phyloP scores from a whole-genome alignment of 2,329 filamentous ascomycete species.

The Epichloe elymi region DNA sequence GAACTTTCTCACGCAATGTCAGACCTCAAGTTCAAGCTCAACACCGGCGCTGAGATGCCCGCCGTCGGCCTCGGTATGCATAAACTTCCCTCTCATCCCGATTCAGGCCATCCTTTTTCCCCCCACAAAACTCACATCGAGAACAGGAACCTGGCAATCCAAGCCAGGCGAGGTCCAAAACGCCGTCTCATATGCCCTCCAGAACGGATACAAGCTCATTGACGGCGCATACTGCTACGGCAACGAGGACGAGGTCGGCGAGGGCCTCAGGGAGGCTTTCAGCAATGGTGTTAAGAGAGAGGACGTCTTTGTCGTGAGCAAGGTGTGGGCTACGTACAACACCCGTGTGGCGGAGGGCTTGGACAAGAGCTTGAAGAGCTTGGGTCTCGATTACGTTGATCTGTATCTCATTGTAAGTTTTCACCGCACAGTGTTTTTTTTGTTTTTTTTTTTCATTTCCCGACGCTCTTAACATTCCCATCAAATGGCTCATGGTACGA shows the following conservation, averaged over 20 bases:
- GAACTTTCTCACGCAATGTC: neutral
- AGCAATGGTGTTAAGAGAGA: constrained; percentile 57
- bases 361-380: constrained; percentile 56
- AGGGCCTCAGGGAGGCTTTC: constrained; percentile 63
- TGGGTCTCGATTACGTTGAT: constrained; percentile 73
- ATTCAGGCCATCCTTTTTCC: neutral
- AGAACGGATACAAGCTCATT: constrained; percentile 45
- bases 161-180: constrained; percentile 42
- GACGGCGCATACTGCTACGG: constrained; percentile 67
- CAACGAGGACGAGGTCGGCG: constrained; percentile 74
- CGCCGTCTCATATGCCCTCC: constrained; percentile 46
- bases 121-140: neutral
- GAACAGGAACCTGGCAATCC: constrained; percentile 52
- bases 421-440: neutral
- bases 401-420: constrained; percentile 53
- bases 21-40: constrained; percentile 41
- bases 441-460: neutral
- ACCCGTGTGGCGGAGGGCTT: constrained; percentile 55
- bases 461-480: neutral
- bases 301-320: constrained; percentile 73
- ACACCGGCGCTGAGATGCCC: constrained; percentile 50
- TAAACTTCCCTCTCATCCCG: neutral
- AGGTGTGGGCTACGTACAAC: constrained; percentile 75
- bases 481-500: neutral
- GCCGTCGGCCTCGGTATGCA: constrained; percentile 47